A percentile compares a stretch with the other conserved stretches of the same genome.
These are phyloP conservation scores for Mytilinidion resinicola DNA, from an alignment of 495 filamentous ascomycete genomes.

Conservation along the genomic window DNA sequence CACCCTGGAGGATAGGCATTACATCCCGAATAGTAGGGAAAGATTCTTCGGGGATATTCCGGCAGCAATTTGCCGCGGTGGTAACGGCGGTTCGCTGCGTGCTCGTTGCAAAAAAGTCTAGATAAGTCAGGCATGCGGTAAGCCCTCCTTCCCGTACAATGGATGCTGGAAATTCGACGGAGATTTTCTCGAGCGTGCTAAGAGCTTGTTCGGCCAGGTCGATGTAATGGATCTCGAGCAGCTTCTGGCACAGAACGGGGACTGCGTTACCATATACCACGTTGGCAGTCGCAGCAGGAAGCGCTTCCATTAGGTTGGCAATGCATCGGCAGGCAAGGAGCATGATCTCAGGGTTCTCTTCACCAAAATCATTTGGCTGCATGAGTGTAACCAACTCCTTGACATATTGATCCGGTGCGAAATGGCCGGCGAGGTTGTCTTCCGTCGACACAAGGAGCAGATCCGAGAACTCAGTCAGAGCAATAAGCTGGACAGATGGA, in stretches of 20 bases:
- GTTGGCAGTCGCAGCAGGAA: slow-evolving; percentile 85
- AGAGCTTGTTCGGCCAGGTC: slow-evolving; percentile 95
- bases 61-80: slow-evolving; percentile 95
- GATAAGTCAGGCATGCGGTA: slow-evolving; percentile 84
- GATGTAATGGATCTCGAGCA: slow-evolving; percentile 91
- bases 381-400: slow-evolving; percentile 91
- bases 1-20: slow-evolving; percentile 89
- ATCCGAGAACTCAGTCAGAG: slow-evolving; percentile 88
- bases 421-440: slow-evolving; percentile 92
- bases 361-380: slow-evolving; percentile 79
- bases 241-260: slow-evolving; percentile 85
- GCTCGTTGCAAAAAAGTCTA: slow-evolving; percentile 97
- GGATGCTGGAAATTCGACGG: slow-evolving; percentile 87
- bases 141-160: slow-evolving; percentile 96
- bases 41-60: slow-evolving; percentile 88
- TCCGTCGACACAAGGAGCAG: slow-evolving; percentile 90
- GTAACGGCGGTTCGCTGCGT: slow-evolving; percentile 95
- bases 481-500: slow-evolving; percentile 81
- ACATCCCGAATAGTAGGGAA: slow-evolving; percentile 84
- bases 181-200: slow-evolving; percentile 96
- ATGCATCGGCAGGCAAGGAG: slow-evolving; percentile 92
- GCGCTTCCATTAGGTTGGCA: slow-evolving; percentile 95
- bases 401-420: slow-evolving; percentile 88
- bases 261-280: slow-evolving; percentile 96
- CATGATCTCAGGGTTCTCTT: slow-evolving; percentile 97